Evolutionary conservation across 2,329 filamentous ascomycete genomes (phyloP).

Genomic region (Huntiella savannae): DNA sequence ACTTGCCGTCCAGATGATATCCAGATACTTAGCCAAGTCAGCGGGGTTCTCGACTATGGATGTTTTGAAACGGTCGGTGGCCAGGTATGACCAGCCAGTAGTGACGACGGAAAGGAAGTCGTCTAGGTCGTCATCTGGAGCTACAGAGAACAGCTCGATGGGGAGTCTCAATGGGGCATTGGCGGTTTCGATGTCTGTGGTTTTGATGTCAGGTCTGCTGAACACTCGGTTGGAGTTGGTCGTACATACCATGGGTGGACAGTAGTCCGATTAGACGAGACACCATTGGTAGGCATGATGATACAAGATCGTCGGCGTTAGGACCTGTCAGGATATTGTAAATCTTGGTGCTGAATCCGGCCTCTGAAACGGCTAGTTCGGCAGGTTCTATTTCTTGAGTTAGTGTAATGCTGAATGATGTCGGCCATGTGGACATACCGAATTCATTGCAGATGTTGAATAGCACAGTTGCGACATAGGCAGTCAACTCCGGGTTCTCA

Average conservation of each 20-base stretch:
- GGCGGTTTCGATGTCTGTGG: conserved; percentile 24
- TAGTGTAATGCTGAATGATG: conserved; percentile 5
- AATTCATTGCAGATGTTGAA: conserved; percentile 47
- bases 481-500: conserved; percentile 26
- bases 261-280: conserved; percentile 37
- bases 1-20: conserved; percentile 3
- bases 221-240: background rate
- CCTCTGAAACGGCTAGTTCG: conserved; percentile 34
- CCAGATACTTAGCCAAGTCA: conserved; percentile 13
- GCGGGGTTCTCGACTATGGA: conserved; percentile 23
- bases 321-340: conserved; percentile 29
- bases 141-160: conserved; percentile 29
- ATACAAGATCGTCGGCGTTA: conserved; percentile 21
- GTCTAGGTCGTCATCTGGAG: conserved; percentile 29
- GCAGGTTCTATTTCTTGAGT: conserved; percentile 29
- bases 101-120: conserved; percentile 33
- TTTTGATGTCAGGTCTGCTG: background rate
- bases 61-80: conserved; percentile 31
- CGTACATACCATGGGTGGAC: conserved; percentile 25
- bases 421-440: conserved; percentile 23
- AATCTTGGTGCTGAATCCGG: conserved; percentile 29
- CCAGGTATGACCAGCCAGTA: conserved; percentile 36
- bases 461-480: conserved; percentile 37
- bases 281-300: conserved; percentile 19
- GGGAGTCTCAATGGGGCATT: conserved; percentile 28